phyloP scores from a whole-genome alignment of 192 early-diverging fungal species.

The Helicostylum pulchrum region DNA sequence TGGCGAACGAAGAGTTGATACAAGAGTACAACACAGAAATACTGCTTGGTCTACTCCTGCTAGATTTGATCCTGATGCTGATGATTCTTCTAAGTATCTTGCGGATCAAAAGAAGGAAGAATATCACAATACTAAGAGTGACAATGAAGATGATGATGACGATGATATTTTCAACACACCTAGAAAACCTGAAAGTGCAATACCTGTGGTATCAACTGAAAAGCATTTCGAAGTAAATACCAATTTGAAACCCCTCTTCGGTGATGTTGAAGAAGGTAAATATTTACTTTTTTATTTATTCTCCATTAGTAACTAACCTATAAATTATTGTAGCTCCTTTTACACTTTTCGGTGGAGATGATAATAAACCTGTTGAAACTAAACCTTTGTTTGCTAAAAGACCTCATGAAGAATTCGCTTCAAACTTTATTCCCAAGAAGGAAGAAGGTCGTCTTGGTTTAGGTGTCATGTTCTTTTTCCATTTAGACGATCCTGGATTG shows the following conservation, averaged over 20 bases:
- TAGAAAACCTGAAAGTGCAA: slow-evolving; percentile 11
- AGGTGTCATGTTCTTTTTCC: slow-evolving; percentile 28
- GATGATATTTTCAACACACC: slow-evolving; percentile 1
- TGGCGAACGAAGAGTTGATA: slow-evolving; percentile 31
- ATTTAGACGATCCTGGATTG: slow-evolving; percentile 22
- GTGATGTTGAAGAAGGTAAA: slow-evolving; percentile 28
- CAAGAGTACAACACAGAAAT: background rate
- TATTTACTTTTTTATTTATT: background rate
- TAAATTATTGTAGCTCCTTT: slow-evolving; percentile 31
- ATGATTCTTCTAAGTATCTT: slow-evolving; percentile 18
- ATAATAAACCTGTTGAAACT: slow-evolving; percentile 19
- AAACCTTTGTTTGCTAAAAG: background rate
- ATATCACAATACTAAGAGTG: background rate
- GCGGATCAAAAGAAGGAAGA: background rate
- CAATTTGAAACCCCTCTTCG: slow-evolving; percentile 39
- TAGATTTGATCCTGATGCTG: slow-evolving; percentile 53
- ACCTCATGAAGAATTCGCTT: slow-evolving; percentile 8
- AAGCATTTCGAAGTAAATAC: slow-evolving; percentile 39
- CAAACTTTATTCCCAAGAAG: slow-evolving; percentile 12
- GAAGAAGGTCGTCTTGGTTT: slow-evolving; percentile 18
- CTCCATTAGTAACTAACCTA: background rate
- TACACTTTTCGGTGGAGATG: slow-evolving; percentile 45
- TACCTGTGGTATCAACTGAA: slow-evolving; percentile 36
- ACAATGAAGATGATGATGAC: slow-evolving; percentile 8
- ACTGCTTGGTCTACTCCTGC: slow-evolving; percentile 29